Evolutionary conservation across 2,329 filamentous ascomycete species (phyloP).

Genomic region (Elsinoe arachidis): DNA sequence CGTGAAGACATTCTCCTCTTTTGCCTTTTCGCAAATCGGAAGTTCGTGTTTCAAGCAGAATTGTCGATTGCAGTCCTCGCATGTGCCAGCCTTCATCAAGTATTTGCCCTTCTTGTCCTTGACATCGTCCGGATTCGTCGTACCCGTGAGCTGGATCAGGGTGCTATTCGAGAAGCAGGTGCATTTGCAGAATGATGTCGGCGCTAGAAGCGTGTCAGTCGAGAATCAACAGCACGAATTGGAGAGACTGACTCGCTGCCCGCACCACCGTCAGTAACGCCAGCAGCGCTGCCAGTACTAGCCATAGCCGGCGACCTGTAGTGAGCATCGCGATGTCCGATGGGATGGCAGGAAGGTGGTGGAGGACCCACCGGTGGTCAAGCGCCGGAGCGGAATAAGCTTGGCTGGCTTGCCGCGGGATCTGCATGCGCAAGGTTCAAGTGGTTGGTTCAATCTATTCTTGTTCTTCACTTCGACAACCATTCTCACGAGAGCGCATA

Average conservation of each 20-base stretch:
- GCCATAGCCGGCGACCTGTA: constrained; percentile 10
- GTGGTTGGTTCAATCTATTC: background rate
- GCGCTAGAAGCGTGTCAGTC: constrained; percentile 28
- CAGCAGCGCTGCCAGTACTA: constrained; percentile 13
- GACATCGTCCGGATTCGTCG: constrained; percentile 29
- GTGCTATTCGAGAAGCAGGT: constrained; percentile 60
- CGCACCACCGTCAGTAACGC: constrained; percentile 6
- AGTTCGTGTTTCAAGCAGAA: constrained; percentile 57
- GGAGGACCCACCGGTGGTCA: background rate
- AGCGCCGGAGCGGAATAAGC: background rate
- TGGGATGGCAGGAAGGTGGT: background rate
- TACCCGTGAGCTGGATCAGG: constrained; percentile 51
- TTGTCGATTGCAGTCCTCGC: constrained; percentile 58
- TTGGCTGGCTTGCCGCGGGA: background rate
- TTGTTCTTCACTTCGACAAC: background rate
- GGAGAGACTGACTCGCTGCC: constrained; percentile 27
- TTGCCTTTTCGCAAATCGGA: constrained; percentile 52
- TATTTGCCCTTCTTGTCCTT: constrained; percentile 13
- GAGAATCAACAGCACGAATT: background rate
- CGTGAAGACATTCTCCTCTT: constrained; percentile 57
- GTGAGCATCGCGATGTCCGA: background rate
- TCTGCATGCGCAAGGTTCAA: background rate
- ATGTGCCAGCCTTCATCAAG: constrained; percentile 38
- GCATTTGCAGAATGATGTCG: constrained; percentile 63
- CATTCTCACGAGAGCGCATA: background rate